Base-by-base conservation (phyloP, 225 moss, liverwort and hornwort genomes). In the Physcomitrellopsis africana region DNA sequence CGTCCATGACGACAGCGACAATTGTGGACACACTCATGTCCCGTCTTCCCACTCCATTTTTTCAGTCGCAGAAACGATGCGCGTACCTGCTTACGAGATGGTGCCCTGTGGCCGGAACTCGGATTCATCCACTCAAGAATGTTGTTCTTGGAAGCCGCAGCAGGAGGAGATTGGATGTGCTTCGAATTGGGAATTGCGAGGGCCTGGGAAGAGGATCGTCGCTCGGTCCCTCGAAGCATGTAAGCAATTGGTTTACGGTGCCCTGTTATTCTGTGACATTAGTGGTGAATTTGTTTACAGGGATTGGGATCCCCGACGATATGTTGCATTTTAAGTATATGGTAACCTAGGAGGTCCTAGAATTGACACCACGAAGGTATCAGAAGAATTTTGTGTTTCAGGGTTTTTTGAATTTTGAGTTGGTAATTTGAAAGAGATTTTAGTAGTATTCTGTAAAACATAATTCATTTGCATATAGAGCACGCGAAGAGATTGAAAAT, bases 1-100 rank as follows among this genome's bases (percentile, higher is more conserved):
- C 42, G 54, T 67, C 61, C 70, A 88, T 88, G 87, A 85, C 77
- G 17, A 76, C 82, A 60, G 82, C 80, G 24, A 78, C 85, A 9
- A 37, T 85, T 10, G 82, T 88, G 26, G 82, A 85, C 65, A 73
- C 85, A 45, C 57, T 85, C 53, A 17, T 85, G 58, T 80, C 69
- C 52, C 84, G 81, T 51, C 76, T 81, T 67, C 83, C 82, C 66
- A 65, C 86, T 1, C 73, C 83, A 13, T 69, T 83, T 65, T 53
- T 84, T 15, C 78, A 71, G 17, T 72, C 76, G 7, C 79, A 65
- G 55, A 53, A 65, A 1, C 72, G 74, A 27, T 58, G 80, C 65
- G 57, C 78, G 47, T 58, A 77, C 13, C 20, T 77, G 22, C 76
- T 60, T 2, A 19, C 75, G 0, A 53, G 58, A 72, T 79, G 81